Evolutionary conservation across 2,329 filamentous ascomycete species (phyloP).

Genomic region (Zymoseptoria ardabiliae): DNA sequence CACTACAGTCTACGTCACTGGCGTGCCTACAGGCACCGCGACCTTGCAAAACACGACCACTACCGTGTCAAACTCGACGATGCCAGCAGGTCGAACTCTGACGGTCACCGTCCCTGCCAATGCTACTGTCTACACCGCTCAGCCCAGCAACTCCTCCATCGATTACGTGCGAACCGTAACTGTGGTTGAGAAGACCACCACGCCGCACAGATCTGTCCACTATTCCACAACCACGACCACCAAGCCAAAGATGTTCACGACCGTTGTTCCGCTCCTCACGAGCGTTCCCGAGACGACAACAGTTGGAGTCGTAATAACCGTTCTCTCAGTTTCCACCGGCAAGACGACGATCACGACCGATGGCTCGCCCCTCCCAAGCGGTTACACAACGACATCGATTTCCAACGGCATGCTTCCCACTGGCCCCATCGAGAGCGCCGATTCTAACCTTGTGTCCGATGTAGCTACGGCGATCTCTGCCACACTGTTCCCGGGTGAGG

Average conservation of each 20-base stretch:
- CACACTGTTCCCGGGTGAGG: too few species aligned
- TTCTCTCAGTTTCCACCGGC: constrained; percentile 5
- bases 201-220: background rate
- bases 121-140: constrained; percentile 1
- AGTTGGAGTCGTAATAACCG: constrained; percentile 11
- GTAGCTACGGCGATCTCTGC: too few species aligned
- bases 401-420: background rate
- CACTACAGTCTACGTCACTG: constrained; percentile 1
- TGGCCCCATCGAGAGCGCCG: too few species aligned
- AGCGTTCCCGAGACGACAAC: constrained; percentile 9
- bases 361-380: background rate
- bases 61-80: background rate
- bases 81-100: constrained; percentile 3
- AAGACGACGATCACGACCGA: constrained; percentile 1
- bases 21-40: background rate
- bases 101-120: constrained; percentile 10
- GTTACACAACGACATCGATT: background rate
- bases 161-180: constrained; percentile 9
- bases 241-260: constrained; percentile 4
- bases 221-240: background rate
- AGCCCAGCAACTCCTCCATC: background rate
- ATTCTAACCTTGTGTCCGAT: too few species aligned
- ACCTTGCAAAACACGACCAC: background rate
- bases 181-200: constrained; percentile 5
- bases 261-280: constrained; percentile 6